Conservation (phyloP, 192 early-diverging fungal species). For the Gigaspora rosea region DNA sequence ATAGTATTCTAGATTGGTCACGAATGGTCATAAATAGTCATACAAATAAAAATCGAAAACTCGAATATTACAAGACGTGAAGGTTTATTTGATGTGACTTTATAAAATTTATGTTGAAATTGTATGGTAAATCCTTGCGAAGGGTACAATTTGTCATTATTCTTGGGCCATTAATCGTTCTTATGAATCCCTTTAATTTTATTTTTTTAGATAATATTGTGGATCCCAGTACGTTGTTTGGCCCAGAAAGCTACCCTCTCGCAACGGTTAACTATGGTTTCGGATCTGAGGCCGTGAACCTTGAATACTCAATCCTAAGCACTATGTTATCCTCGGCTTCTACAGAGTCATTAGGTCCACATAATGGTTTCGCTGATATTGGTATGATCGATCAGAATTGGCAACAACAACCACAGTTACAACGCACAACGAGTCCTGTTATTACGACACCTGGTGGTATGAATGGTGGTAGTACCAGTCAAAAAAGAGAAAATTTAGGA, state of each 20-base stretch:
- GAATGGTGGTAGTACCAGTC: slow-evolving; percentile 1
- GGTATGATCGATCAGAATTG: slow-evolving; percentile 43
- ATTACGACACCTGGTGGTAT: slow-evolving; percentile 15
- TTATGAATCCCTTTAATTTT: neutral
- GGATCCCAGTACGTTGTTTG: slow-evolving; percentile 18
- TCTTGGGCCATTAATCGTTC: neutral
- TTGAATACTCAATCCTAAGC: slow-evolving; percentile 87
- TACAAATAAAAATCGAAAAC: neutral
- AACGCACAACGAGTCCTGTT: slow-evolving; percentile 23
- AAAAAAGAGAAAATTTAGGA: slow-evolving; percentile 36
- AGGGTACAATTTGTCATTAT: too few relatives aligned
- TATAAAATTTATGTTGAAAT: too few relatives aligned
- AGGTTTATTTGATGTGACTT: too few relatives aligned
- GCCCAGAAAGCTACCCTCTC: slow-evolving; percentile 37
- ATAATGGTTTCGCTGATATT: slow-evolving; percentile 35
- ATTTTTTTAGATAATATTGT: slow-evolving; percentile 10
- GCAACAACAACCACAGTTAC: slow-evolving; percentile 33
- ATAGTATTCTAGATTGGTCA: neutral
- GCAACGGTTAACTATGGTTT: slow-evolving; percentile 58
- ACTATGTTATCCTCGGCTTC: slow-evolving; percentile 82
- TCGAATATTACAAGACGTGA: neutral
- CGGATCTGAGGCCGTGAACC: slow-evolving; percentile 84
- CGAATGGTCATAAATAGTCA: too few relatives aligned
- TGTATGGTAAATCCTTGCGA: too few relatives aligned
- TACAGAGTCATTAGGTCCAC: slow-evolving; percentile 38